These are phyloP conservation scores for Draba incana DNA, from an alignment of 345 rosid species.

Conservation along the genomic window DNA sequence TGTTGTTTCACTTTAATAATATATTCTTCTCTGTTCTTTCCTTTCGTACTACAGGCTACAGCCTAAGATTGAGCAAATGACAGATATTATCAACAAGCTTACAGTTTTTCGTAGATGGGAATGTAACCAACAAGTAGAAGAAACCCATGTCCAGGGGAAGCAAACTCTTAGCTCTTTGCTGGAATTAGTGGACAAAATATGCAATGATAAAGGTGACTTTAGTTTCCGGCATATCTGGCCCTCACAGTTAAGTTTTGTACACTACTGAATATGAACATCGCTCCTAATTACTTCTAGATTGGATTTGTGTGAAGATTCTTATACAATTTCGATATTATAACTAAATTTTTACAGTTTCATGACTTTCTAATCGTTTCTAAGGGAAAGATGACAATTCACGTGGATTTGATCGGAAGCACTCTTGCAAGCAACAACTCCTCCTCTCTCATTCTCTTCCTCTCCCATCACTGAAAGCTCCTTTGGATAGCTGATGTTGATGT, in stretches of 20 bases:
- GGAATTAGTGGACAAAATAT: slow-evolving; percentile 60
- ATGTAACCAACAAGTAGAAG: slow-evolving; percentile 53
- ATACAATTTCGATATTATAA: no score
- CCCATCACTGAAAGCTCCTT: no score
- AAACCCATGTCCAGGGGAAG: slow-evolving; percentile 58
- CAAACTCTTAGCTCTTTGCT: slow-evolving; percentile 57
- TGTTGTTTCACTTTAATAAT: background rate
- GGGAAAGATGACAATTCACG: no score
- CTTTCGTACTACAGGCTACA: slow-evolving; percentile 55
- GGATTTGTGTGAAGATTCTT: slow-evolving; percentile 31
- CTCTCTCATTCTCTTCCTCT: no score
- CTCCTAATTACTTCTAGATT: slow-evolving; percentile 44
- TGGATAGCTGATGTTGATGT: no score
- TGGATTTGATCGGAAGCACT: no score
- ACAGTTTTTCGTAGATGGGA: slow-evolving; percentile 78
- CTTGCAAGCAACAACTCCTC: no score
- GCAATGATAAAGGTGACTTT: slow-evolving; percentile 56
- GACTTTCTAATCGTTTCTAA: no score
- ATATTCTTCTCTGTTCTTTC: background rate
- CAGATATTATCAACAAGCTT: slow-evolving; percentile 66
- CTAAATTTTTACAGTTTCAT: no score
- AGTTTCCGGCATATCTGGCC: background rate
- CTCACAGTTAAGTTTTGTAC: background rate
- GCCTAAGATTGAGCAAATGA: slow-evolving; percentile 64
- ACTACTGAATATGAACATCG: slow-evolving; percentile 8